These are phyloP conservation scores for Volutella citrinella DNA, from an alignment of 2,329 filamentous ascomycete genomes.

Conservation along the genomic window DNA sequence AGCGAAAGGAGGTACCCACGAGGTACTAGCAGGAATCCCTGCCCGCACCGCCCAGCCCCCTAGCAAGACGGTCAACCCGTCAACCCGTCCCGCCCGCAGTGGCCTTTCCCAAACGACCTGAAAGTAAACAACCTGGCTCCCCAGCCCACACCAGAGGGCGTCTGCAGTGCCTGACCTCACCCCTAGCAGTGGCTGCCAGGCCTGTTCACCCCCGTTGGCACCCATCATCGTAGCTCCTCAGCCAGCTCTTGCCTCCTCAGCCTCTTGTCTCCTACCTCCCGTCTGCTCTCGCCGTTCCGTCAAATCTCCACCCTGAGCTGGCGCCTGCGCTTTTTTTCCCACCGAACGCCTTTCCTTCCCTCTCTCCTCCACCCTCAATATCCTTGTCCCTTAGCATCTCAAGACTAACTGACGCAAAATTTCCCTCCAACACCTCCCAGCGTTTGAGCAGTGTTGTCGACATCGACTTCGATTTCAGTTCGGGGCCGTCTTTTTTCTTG, in stretches of 20 bases:
- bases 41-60: conserved; percentile 9
- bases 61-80: conserved; percentile 18
- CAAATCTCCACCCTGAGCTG: conserved; percentile 13
- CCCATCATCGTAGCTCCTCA: neutral
- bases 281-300: conserved; percentile 12
- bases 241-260: neutral
- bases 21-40: conserved; percentile 15
- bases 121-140: conserved; percentile 21
- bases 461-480: conserved; percentile 4
- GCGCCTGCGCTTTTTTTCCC: conserved; percentile 14
- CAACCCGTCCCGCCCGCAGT: conserved; percentile 18
- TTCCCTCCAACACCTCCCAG: neutral
- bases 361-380: conserved; percentile 8
- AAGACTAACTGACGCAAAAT: conserved; percentile 11
- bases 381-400: conserved; percentile 6
- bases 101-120: conserved; percentile 22
- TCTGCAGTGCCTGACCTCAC: neutral
- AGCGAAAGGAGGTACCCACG: conserved; percentile 16
- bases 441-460: neutral
- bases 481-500: conserved; percentile 10
- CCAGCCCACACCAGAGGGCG: neutral
- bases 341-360: conserved; percentile 12
- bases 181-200: conserved; percentile 1
- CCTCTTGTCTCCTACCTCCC: conserved; percentile 2
- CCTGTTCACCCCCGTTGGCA: neutral